Conservation (phyloP, 768 basidiomycete species). For the Tulasnella sp. region DNA sequence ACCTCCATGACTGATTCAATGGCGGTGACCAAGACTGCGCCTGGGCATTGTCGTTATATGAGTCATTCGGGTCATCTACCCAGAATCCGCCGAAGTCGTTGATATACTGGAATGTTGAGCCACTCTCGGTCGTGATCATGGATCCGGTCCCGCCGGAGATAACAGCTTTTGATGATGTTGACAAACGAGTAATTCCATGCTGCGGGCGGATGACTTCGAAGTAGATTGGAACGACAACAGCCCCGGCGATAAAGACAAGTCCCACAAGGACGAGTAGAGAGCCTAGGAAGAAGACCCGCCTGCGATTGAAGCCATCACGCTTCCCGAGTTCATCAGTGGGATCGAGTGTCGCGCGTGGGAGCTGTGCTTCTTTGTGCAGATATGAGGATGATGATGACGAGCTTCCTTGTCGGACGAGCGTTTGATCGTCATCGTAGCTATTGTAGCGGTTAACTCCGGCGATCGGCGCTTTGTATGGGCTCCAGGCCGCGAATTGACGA, state of each 20-base stretch:
- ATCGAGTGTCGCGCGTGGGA: too few species aligned
- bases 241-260: slow-evolving; percentile 38
- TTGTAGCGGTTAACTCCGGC: too few species aligned
- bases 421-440: too few species aligned
- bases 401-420: too few species aligned
- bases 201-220: slow-evolving; percentile 44
- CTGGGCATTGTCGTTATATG: slow-evolving; percentile 71
- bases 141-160: slow-evolving; percentile 69
- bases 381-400: too few species aligned
- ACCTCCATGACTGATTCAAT: slow-evolving; percentile 73
- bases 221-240: slow-evolving; percentile 53
- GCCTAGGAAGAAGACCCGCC: not conserved
- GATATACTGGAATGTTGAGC: slow-evolving; percentile 66
- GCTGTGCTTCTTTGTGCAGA: too few species aligned
- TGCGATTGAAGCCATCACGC: too few species aligned
- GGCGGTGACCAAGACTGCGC: slow-evolving; percentile 74
- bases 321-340: too few species aligned
- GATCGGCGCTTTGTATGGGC: too few species aligned
- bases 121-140: slow-evolving; percentile 65
- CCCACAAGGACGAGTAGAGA: not conserved
- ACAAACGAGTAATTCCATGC: slow-evolving; percentile 17
- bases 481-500: too few species aligned
- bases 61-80: slow-evolving; percentile 76
- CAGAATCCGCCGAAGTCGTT: slow-evolving; percentile 81
- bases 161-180: slow-evolving; percentile 20